phyloP scores from a whole-genome alignment of 371 early-diverging fungal genomes.

The Mucor mucedo region DNA sequence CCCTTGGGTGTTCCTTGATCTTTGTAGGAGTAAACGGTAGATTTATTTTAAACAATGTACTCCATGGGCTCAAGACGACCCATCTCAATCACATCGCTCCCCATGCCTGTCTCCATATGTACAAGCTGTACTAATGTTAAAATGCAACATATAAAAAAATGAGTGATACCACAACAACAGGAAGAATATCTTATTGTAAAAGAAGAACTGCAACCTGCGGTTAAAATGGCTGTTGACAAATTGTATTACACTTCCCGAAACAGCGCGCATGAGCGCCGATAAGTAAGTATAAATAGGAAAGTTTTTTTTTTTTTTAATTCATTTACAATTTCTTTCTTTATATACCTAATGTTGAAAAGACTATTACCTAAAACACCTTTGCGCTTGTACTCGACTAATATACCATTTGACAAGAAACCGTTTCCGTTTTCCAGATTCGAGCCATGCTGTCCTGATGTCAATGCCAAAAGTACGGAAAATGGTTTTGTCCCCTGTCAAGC shows the following conservation, averaged over 20 bases:
- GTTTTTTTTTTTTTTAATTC: background rate
- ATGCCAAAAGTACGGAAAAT: slow-evolving; percentile 23
- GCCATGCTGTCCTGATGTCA: slow-evolving; percentile 47
- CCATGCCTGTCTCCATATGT: too few species aligned
- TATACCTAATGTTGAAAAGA: background rate
- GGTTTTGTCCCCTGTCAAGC: slow-evolving; percentile 46
- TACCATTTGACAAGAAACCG: slow-evolving; percentile 48
- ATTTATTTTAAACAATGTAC: too few species aligned
- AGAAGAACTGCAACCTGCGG: too few species aligned
- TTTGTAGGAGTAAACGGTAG: too few species aligned
- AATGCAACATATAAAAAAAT: too few species aligned
- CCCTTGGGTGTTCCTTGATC: too few species aligned
- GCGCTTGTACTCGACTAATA: slow-evolving; percentile 14
- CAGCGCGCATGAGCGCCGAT: slow-evolving; percentile 7
- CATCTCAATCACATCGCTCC: too few species aligned
- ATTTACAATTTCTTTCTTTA: background rate
- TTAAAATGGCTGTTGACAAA: too few species aligned
- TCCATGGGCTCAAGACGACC: too few species aligned
- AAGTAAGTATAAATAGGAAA: background rate
- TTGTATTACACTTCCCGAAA: slow-evolving; percentile 8
- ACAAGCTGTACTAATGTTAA: too few species aligned
- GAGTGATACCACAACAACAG: too few species aligned
- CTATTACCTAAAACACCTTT: slow-evolving; percentile 5
- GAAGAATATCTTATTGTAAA: too few species aligned
- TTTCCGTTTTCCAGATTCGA: slow-evolving; percentile 50